phyloP scores from a whole-genome alignment of 306 rosid species.

The Dalbergia oliveri region DNA sequence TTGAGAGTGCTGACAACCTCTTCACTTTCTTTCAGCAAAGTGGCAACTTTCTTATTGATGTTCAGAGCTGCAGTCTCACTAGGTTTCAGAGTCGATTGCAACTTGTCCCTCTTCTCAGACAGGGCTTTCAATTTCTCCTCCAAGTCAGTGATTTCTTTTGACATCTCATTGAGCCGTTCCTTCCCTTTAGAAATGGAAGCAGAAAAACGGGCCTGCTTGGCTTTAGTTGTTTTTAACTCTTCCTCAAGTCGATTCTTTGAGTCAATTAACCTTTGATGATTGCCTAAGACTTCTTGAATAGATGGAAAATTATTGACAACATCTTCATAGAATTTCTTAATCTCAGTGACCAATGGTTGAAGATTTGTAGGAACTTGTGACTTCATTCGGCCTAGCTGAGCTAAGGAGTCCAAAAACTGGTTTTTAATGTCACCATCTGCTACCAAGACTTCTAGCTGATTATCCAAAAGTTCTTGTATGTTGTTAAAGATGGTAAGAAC shows the following conservation, averaged over 20 bases:
- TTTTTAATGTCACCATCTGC: background rate
- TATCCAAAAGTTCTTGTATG: too few species aligned
- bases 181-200: background rate
- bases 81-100: background rate
- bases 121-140: background rate
- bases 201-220: background rate
- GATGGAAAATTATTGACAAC: background rate
- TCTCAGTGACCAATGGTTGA: background rate
- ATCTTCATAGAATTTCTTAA: background rate
- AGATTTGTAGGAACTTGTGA: background rate
- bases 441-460: background rate
- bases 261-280: background rate
- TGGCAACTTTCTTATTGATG: background rate
- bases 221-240: background rate
- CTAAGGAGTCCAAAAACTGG: background rate
- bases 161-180: background rate
- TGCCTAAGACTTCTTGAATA: background rate
- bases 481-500: background rate
- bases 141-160: background rate
- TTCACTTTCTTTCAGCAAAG: background rate
- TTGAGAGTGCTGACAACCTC: background rate
- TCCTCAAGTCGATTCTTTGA: background rate
- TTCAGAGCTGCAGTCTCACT: background rate
- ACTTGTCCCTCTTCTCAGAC: background rate
- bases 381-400: background rate